Percentiles rank a stretch among this genome's conserved stretches.
Conservation (phyloP, 148 eudicot species). For the Nepenthes gracilis region DNA sequence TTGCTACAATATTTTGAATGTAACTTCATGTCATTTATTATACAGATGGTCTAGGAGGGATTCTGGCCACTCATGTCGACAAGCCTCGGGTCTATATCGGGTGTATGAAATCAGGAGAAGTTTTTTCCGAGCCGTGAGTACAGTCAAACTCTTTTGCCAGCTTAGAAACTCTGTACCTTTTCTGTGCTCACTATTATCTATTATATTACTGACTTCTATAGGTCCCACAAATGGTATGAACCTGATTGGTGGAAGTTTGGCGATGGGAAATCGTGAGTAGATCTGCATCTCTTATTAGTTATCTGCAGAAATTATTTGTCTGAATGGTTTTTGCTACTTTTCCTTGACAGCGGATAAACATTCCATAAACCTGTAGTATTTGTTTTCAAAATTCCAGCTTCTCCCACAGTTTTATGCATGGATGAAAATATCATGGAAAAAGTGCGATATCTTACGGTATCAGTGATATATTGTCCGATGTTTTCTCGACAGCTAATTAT, state of each 20-base stretch:
- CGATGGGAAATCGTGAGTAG: slow-evolving; percentile 73
- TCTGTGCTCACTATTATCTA: slow-evolving; percentile 5
- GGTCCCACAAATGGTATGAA: slow-evolving; percentile 84
- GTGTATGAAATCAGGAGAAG: slow-evolving; percentile 95
- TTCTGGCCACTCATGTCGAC: slow-evolving; percentile 57
- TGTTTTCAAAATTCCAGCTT: no score
- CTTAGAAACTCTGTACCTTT: neutral
- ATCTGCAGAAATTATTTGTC: neutral
- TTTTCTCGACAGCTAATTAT: no score
- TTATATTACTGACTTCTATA: slow-evolving; percentile 20
- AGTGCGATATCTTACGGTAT: no score
- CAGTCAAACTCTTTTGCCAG: slow-evolving; percentile 1
- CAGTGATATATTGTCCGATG: no score
- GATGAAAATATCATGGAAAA: no score
- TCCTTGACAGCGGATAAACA: no score
- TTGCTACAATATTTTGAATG: neutral
- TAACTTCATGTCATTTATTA: slow-evolving; percentile 4
- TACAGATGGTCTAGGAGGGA: slow-evolving; percentile 65
- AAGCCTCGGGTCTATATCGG: slow-evolving; percentile 75
- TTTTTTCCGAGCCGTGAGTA: slow-evolving; percentile 77
- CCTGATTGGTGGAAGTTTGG: slow-evolving; percentile 99
- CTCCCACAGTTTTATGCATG: no score
- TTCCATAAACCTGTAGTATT: no score
- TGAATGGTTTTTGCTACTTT: neutral
- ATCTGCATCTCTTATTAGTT: slow-evolving; percentile 2